Evolutionary conservation across 129 eudicot genomes (phyloP), one percentile per base, ranked within the genome.

Genomic region (Oenanthe sinensis): DNA sequence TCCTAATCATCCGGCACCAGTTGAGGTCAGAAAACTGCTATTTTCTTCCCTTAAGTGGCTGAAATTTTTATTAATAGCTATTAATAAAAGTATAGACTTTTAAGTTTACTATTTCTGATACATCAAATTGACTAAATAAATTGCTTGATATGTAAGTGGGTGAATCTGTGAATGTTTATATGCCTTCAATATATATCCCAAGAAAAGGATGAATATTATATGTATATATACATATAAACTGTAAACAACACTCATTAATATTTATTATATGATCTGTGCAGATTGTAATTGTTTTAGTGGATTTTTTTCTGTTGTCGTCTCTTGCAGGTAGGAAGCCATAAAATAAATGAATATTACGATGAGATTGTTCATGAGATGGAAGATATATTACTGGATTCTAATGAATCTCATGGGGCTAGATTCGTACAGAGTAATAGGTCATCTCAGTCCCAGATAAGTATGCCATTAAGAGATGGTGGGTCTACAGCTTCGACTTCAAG

Each of bases 301-400:
- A 28, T 1, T 62, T 1, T 55, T 62, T 50, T 45, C 14, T 28
- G 24, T 67, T 28, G 72, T 26, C 22, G 13, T 67, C 19, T 77
- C 58, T 81, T 84, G 79, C 96, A 95, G 98, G 77, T 28, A 22
- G 88, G 79, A 80, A 83, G 73, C 80, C 49, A 79, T 54, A 97
- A 87, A 82, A 37, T 87, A 42, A 90, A 91, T 83, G 92, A 79
- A 75, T 83, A 85, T 83, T 91, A 75, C 76, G 90, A 91, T 78
- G 97, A 95, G 75, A 52, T 91, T 47, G 98, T 95, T 47, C 87
- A 85, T 55, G 98, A 95, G 36, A 95, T 95, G 98, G 97, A 95
- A 87, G 98, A 88, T 62, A 89, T 95, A 81, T 86, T 95, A 63
- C 87, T 94, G 1, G 96, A 94, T 79, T 85, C 93, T 26, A 78